Evolutionary conservation across 2,329 filamentous ascomycete species (phyloP), one percentile per base, ranked within the genome.

Genomic region (Cercospora beticola): DNA sequence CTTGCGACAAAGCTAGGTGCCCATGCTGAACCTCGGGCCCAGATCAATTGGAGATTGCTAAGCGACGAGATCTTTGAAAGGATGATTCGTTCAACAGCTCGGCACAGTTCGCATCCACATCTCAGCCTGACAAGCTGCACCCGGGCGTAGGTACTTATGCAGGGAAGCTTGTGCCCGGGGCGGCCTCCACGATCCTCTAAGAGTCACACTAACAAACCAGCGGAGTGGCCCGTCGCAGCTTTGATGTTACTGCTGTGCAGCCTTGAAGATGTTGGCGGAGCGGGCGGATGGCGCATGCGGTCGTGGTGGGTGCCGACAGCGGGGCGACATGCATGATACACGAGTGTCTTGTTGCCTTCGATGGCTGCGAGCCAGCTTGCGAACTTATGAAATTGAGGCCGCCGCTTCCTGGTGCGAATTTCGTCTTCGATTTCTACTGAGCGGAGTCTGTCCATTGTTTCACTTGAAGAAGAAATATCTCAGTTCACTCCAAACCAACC

Each of bases 71-170:
- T n/a, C 49, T 26, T 56, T n/a, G 14, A 16, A 30, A 8, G 7
- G 49, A 23, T 23, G 49, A 56, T 28, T 14, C 49, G 49, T 56
- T 56, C 23, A 9, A 14, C 16, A 26, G 49, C 49, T 56, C 23
- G 49, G 26, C 49, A 26, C 49, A 4, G 31, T 31, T 36, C 30
- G 56, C 31, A 36, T 59, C 28, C 31, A 36, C 14, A 21, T 5
- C 56, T 59, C 54, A 59, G 56, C 16, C 56, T 59, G 56, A 36
- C 56, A 23, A 59, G 56, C 56, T 59, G 56, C 56, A 59, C n/a
- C 56, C 28, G 56, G 56, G 56, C 56, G 56, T 59, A 59, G 56
- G 56, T 14, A 36, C 23, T 10, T 36, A 33, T 59, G 56, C 56
- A 59, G 56, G 49, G 49, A 30, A 30, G 49, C 49, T 28, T 10